Evolutionary conservation across 2,329 filamentous ascomycete species (phyloP), one percentile per base, ranked within the genome.

Genomic region (Cladosporium austrohemisphaericum): DNA sequence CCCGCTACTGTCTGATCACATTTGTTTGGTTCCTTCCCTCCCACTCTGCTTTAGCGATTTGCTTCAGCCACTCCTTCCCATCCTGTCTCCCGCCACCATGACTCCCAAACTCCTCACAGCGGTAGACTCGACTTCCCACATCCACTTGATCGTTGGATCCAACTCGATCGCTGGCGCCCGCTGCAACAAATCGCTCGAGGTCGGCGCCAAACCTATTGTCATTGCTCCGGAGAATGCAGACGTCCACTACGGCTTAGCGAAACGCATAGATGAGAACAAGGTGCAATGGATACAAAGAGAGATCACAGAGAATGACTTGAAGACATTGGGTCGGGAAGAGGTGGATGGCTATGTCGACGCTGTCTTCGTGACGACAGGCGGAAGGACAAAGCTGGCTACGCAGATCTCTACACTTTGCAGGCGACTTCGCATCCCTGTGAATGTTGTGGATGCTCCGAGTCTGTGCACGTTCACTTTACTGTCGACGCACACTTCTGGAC

Each of bases 401-500:
- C 80, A 81, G 55, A 86, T 96, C 55, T 88, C 88, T 0, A 75
- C 72, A 4, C 74, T 91, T 3, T 97, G 93, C 72, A 81, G 77
- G 52, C 79, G 85, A 38, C 76, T 91, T 53, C 82, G 93, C 36
- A 93, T 98, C 58, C 92, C 92, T 25, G 78, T 98, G 64, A 98
- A 98, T 68, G 89, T 97, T 20, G 81, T 89, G 52, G 93, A 98
- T 71, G 81, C 87, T 0, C 88, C 92, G 0, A 77, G 81, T 26
- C 83, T 97, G 13, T 96, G 90, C 72, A 88, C 88, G 20, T 95
- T 98, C 67, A 86, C 86, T 4, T 77, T 98, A 45, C 81, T 97
- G 37, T 93, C 90, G 19, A 94, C 88, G 6, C 84, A 97, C 67
- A 83, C 80, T 48, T 91, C 96, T 62, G 93, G 93, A 0, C 92